Conservation (phyloP, 306 rosid species). For the Nissolia schottii region DNA sequence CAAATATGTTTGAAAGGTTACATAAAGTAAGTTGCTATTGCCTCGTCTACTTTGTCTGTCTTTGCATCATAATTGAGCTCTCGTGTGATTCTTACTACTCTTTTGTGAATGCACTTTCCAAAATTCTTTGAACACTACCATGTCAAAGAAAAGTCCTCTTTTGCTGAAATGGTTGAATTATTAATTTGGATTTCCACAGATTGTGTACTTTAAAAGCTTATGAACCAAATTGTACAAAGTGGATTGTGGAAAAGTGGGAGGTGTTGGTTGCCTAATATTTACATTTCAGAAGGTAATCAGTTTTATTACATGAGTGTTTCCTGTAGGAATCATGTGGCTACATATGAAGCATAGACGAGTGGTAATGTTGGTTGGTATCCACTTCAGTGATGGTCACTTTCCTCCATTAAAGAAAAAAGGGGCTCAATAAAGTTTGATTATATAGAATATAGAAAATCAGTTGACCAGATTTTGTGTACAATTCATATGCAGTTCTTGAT, state of each 20-base stretch:
- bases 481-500: neutral
- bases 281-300: neutral
- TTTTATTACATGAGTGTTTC: neutral
- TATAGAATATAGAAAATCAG: neutral
- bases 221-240: neutral
- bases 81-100: neutral
- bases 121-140: neutral
- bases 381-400: neutral
- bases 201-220: neutral
- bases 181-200: neutral
- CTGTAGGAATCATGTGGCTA: neutral
- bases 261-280: neutral
- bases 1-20: conserved; percentile 79
- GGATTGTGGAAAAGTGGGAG: neutral
- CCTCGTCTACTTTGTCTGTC: conserved; percentile 13
- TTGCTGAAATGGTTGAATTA: neutral
- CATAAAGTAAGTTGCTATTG: conserved; percentile 56
- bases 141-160: neutral
- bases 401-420: neutral
- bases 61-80: neutral
- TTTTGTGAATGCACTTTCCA: neutral
- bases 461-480: neutral
- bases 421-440: neutral
- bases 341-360: neutral
- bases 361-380: neutral